These are phyloP conservation scores for Hippophae rhamnoides DNA, from an alignment of 306 rosid species.

Conservation along the genomic window DNA sequence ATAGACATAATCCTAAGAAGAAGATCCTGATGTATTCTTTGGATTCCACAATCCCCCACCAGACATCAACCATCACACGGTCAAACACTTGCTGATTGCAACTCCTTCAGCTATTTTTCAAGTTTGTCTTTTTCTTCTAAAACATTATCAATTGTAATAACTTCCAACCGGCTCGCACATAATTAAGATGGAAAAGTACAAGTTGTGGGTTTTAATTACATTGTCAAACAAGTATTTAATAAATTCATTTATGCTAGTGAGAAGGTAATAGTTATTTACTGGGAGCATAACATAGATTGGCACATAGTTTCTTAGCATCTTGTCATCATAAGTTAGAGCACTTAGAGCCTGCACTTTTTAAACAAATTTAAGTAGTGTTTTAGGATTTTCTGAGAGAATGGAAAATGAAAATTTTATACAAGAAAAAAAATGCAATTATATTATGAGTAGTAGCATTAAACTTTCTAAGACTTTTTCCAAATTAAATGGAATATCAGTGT, in stretches of 20 bases:
- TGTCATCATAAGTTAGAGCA: constrained; percentile 15
- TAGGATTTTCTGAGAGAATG: constrained; percentile 3
- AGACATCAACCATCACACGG: constrained; percentile 82
- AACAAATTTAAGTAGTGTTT: not conserved
- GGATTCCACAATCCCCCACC: constrained; percentile 84
- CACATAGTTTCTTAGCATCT: constrained; percentile 68
- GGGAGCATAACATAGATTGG: constrained; percentile 89
- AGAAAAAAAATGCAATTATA: no score
- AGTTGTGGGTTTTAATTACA: not conserved
- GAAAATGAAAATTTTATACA: not conserved
- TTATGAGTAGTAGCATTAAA: no score
- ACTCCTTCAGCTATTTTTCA: constrained; percentile 34
- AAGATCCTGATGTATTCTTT: no score
- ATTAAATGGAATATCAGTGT: no score
- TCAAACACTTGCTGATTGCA: constrained; percentile 49
- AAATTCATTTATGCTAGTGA: not conserved
- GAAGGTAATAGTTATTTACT: constrained; percentile 39
- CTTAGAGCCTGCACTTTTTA: constrained; percentile 38
- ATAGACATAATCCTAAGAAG: no score
- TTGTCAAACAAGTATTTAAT: no score
- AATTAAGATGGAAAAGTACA: not conserved
- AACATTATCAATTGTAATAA: constrained; percentile 45
- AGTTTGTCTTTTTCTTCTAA: constrained; percentile 34
- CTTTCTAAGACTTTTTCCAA: no score
- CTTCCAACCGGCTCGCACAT: constrained; percentile 43